Base-by-base conservation (phyloP, 2,329 filamentous ascomycete species). In the Arthrinium phaeospermum region DNA sequence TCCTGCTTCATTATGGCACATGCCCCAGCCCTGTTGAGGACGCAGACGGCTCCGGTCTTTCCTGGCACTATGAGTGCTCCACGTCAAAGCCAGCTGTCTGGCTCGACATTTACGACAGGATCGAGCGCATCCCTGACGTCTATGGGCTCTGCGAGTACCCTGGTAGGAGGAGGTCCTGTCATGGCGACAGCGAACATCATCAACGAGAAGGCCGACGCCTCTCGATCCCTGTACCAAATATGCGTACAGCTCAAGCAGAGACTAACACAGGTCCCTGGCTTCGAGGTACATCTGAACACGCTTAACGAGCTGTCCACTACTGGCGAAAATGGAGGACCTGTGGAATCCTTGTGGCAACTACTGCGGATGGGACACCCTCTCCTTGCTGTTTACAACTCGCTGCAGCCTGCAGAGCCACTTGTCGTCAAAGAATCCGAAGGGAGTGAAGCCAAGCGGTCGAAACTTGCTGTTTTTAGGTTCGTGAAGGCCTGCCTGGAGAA, bases 161-260 rank as follows among this genome's bases (percentile, higher is more conserved):
- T 68, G 41, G 76, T 84, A 41, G 49, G 47, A 19, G 47, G 68
- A 73, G 91, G 91, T 67, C 90, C 90, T 73, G 89, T 95, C 74
- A 85, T 94, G 78, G 93, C 95, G 73, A 94, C 93, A 73, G 90
- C 93, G 82, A 98, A 98, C 83, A 97, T 99, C 82, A 98, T 99
- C 87, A 99, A 99, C 84, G 94, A 96, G 83, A 93, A 94, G 81
- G 96, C 95, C 81, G 95, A 98, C 81, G 95, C 96, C 76, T 94
- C 94, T 71, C 90, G 92, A 73, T 98, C 95, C 14, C 90, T 99
- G 34, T 99, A 98, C 83, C 96, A 98, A 83, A 98, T 97, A 82
- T 98, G 96, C 82, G 89, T 97, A 76, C 91, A 92, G 71, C 87
- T 98, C 74, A 94, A 94, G 81, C 91, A 92, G 83, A 91, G 96